Evolutionary conservation across 441 rosid genomes (phyloP).

Genomic region (Mallotus repandus): DNA sequence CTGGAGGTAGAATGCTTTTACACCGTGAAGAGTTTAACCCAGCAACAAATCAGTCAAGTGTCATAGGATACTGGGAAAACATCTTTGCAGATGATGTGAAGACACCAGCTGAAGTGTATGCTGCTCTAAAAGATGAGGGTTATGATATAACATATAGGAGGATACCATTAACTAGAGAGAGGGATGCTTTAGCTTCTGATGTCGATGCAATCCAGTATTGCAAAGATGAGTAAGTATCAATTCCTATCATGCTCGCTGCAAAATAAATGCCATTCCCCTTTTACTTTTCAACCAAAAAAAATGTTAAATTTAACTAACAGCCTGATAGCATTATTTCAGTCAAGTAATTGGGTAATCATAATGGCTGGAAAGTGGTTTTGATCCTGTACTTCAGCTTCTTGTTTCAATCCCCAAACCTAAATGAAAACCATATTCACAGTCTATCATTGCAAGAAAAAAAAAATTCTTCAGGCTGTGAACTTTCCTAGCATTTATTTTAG

Average conservation of each 20-base stretch:
- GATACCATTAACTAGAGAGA: slow-evolving; percentile 95
- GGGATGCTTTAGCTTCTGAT: slow-evolving; percentile 92
- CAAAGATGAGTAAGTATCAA: slow-evolving; percentile 69
- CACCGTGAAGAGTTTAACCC: slow-evolving; percentile 94
- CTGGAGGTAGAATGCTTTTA: slow-evolving; percentile 90
- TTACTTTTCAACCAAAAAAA: not conserved
- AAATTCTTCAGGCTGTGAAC: not conserved
- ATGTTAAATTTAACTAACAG: not conserved
- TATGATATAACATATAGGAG: slow-evolving; percentile 71
- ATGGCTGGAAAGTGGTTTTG: slow-evolving; percentile 3
- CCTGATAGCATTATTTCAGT: not conserved
- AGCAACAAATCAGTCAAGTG: slow-evolving; percentile 69
- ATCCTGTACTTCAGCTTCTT: slow-evolving; percentile 13
- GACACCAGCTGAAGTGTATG: slow-evolving; percentile 92
- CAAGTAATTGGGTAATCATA: not conserved
- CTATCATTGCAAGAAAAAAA: not conserved
- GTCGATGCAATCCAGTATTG: slow-evolving; percentile 83
- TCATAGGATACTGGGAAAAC: slow-evolving; percentile 96
- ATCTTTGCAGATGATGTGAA: slow-evolving; percentile 79
- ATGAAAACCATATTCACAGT: not conserved
- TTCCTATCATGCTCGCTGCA: slow-evolving; percentile 8
- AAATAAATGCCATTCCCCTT: not conserved
- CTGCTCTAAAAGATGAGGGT: slow-evolving; percentile 68
- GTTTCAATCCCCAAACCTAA: not conserved
- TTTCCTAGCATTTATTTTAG: not conserved